Percentiles rank a stretch among this genome's conserved stretches.
phyloP scores from a whole-genome alignment of 1,139 yeast species.

The Geotrichum australiense region DNA sequence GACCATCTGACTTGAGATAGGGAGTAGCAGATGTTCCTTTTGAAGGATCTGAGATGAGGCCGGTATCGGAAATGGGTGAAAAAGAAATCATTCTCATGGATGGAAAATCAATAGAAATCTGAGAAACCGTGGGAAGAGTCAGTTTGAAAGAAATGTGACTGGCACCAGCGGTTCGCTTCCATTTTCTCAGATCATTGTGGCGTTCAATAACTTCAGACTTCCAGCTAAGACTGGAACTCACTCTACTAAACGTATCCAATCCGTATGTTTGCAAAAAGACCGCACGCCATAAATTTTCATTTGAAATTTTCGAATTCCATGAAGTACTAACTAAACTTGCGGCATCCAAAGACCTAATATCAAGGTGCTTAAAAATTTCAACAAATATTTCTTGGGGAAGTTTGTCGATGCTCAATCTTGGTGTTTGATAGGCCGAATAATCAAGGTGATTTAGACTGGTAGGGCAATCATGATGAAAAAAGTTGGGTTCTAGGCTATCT shows the following conservation, averaged over 20 bases:
- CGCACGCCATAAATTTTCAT: slow-evolving; percentile 33
- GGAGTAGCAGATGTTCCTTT: slow-evolving; percentile 32
- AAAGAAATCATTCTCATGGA: slow-evolving; percentile 27
- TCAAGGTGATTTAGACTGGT: slow-evolving; percentile 5
- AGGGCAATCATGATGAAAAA: slow-evolving; percentile 18
- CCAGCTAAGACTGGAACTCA: slow-evolving; percentile 29
- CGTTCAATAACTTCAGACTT: slow-evolving; percentile 30
- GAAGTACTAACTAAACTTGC: slow-evolving; percentile 30
- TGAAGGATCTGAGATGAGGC: slow-evolving; percentile 31
- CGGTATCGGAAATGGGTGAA: slow-evolving; percentile 26
- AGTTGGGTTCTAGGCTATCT: background rate
- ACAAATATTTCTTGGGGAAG: slow-evolving; percentile 37
- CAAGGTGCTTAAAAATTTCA: slow-evolving; percentile 28
- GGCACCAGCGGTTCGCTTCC: slow-evolving; percentile 27
- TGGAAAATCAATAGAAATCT: slow-evolving; percentile 28
- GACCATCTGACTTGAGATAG: slow-evolving; percentile 24
- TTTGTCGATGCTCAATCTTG: slow-evolving; percentile 4
- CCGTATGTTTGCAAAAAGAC: slow-evolving; percentile 25
- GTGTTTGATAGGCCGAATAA: slow-evolving; percentile 7
- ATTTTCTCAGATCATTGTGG: slow-evolving; percentile 26
- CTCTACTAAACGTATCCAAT: slow-evolving; percentile 25
- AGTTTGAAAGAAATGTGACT: slow-evolving; percentile 30
- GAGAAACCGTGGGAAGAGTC: slow-evolving; percentile 24
- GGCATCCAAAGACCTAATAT: slow-evolving; percentile 29
- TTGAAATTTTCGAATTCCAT: slow-evolving; percentile 30